Base-by-base conservation (phyloP, 2,329 filamentous ascomycete species). In the Venturia carpophila region DNA sequence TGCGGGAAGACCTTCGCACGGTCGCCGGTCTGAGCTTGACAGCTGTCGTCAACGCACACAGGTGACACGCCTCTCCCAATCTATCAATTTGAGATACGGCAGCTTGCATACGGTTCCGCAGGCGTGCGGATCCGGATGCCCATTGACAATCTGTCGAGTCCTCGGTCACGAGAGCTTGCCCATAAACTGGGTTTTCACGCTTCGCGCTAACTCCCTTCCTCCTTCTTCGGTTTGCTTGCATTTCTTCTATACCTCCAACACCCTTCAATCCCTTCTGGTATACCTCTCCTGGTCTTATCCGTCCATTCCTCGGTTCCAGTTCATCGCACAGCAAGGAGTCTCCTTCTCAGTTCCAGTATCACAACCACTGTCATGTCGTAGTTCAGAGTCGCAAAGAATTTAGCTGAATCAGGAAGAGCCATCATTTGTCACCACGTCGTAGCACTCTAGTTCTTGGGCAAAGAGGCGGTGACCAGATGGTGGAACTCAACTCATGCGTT, bases 1-100 rank as follows among this genome's bases (percentile, higher is more conserved):
- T 55, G 49, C 49, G 49, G 49, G 45, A 47, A 47, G 45, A 47
- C 17, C 45, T 47, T 49, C n/a, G 45, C 45, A 49, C 45, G n/a
- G 45, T 5, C 10, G 19, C 37, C 6, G 6, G 52, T 37, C 52
- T 37, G 52, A 58, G 52, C 52, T 58, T 58, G 52, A 58, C 52
- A 58, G 52, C 52, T 56, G 52, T 37, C 10, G 52, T 37, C 52
- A 7, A 58, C n/a, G 52, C 27, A 58, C 30, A n/a, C 30, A n/a
- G 27, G 52, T 56, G 52, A 3, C 52, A 56, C 52, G 17, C 19
- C 52, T 37, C 19, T 19, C 5, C 52, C 52, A 56, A 56, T 56
- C 30, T 21, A 34, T 37, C 27, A 56, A 37, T 19, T 37, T 9
- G 30, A 56, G 24, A 19, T 58, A 34, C 52, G 52, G 30, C 27